Percentiles rank a stretch among this genome's conserved stretches.
Conservation (phyloP, 805 yeast species). For the Metschnikowia cerradonensis region DNA sequence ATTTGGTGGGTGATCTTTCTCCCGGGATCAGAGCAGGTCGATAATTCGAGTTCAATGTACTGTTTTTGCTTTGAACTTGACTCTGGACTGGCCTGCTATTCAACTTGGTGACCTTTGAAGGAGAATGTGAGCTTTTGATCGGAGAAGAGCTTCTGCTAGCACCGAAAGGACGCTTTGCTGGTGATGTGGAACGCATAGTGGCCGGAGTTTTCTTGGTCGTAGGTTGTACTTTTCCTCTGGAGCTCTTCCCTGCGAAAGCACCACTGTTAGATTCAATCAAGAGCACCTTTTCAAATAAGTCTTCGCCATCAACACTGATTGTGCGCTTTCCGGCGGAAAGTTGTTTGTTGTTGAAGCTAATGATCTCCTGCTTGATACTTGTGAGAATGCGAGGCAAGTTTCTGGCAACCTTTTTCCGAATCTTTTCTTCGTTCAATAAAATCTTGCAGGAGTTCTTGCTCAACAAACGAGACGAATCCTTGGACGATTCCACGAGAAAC, state of each 20-base stretch:
- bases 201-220: background rate
- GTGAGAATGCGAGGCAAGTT: slow-evolving; percentile 62
- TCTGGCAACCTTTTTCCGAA: slow-evolving; percentile 62
- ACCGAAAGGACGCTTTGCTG: slow-evolving; percentile 3
- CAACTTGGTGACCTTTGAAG: slow-evolving; percentile 10
- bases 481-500: slow-evolving; percentile 63
- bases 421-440: slow-evolving; percentile 72
- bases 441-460: slow-evolving; percentile 76
- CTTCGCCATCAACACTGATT: slow-evolving; percentile 44
- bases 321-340: slow-evolving; percentile 19
- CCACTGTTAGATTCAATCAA: slow-evolving; percentile 26
- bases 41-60: background rate
- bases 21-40: background rate
- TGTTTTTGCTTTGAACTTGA: background rate
- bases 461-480: slow-evolving; percentile 74
- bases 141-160: slow-evolving; percentile 13
- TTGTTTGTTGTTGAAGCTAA: slow-evolving; percentile 42
- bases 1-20: background rate
- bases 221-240: slow-evolving; percentile 3
- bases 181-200: slow-evolving; percentile 5
- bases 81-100: background rate
- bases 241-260: slow-evolving; percentile 4
- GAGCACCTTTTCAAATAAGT: slow-evolving; percentile 38
- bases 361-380: slow-evolving; percentile 46
- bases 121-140: slow-evolving; percentile 6